Base-by-base conservation (phyloP, 768 basidiomycete genomes). In the Suillus paluster region DNA sequence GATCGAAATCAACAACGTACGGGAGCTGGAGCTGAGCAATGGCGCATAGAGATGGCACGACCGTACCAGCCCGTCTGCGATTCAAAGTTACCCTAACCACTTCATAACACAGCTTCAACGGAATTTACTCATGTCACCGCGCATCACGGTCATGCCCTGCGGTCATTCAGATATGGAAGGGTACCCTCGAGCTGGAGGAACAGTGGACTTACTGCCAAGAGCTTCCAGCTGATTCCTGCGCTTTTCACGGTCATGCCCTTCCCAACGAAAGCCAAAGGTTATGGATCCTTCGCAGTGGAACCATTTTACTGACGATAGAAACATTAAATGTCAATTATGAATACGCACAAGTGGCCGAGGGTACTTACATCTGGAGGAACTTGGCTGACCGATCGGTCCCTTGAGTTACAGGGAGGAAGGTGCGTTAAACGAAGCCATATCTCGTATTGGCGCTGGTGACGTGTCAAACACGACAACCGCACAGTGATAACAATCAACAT, bases 171-270 rank as follows among this genome's bases (percentile, higher is more conserved):
- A 44, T 11, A 19, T 50, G 17, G 58, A 57, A 19, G 14, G 21
- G 17, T 36, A 46, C 11, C 5, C 21, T 19, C 4, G 36, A 19
- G 2, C 25, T 48, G 6, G 21, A 55, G n/a, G 21, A 46, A 56
- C 57, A 46, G 45, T 5, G 10, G 8, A 80, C 85, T 68, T 63
- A 88, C 91, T 38, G 82, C 81, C 36, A 81, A 71, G n/a, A 91
- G 86, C 75, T 95, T 95, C 74, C 95, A 77, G 62, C 89, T 90
- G 74, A 94, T 94, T 66, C 92, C 92, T 80, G 93, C 93, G 3
- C 87, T 86, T 73, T 96, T 93, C 66, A 95, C 95, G 17, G 93
- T 94, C 70, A 95, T 88, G 63, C 94, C 94, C 72, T 95, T 95
- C 36, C 94, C 94, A 38, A 95, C 91, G 63, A 93, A 81, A 3